These are phyloP conservation scores for Mucor ambiguus DNA, from an alignment of 371 early-diverging fungal species.

Conservation along the genomic window DNA sequence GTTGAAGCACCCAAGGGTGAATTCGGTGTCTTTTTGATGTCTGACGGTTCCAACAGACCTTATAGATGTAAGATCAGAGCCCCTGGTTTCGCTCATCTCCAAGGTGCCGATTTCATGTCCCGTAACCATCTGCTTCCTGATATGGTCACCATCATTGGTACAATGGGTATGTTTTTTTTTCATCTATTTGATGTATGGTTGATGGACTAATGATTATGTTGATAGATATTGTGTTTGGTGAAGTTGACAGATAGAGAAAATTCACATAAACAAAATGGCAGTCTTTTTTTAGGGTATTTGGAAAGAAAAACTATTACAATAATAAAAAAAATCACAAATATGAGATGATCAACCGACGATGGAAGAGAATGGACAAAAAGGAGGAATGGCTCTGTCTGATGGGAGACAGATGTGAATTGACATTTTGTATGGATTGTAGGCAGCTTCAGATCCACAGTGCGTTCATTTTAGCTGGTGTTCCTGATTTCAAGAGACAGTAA, in stretches of 20 bases:
- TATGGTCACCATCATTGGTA: conserved; percentile 91
- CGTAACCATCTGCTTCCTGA: conserved; percentile 93
- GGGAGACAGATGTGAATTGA: no score
- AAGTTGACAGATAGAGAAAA: conserved; percentile 75
- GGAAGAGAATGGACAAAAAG: neutral
- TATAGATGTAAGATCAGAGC: conserved; percentile 98
- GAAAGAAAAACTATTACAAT: neutral
- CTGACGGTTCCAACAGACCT: conserved; percentile 91
- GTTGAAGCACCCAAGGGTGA: conserved; percentile 99
- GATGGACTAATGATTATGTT: conserved; percentile 4
- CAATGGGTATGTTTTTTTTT: conserved; percentile 44
- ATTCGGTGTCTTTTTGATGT: conserved; percentile 90
- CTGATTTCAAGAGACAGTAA: no score
- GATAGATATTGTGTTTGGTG: conserved; percentile 95
- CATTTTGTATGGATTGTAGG: no score
- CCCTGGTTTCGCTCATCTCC: conserved; percentile 96
- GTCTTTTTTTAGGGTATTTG: conserved; percentile 1
- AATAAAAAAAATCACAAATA: conserved; percentile 2
- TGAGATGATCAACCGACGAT: neutral
- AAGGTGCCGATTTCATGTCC: conserved; percentile 88
- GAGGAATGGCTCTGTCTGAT: no score
- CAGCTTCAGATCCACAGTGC: no score
- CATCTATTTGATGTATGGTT: neutral
- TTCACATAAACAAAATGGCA: neutral
- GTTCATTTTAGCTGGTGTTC: no score